Conservation (phyloP, 202 grass and related monocot species). For the Carex sylvatica region DNA sequence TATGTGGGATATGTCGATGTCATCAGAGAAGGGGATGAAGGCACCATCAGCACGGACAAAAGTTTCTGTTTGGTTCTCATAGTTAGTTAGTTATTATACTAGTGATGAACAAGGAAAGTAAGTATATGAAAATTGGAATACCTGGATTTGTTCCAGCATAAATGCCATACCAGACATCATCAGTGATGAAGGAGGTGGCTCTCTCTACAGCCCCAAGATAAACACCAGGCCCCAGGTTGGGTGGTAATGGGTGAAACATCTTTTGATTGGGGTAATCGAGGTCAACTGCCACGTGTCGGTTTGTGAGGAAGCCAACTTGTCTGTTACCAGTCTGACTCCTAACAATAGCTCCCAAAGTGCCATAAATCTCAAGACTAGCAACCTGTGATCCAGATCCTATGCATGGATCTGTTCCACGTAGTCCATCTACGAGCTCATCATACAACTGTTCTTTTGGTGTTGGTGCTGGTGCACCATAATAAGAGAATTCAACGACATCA, state of each 20-base stretch:
- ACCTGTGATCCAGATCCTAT: constrained; percentile 86
- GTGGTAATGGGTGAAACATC: constrained; percentile 64
- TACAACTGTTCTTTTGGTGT: constrained; percentile 86
- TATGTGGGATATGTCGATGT: constrained; percentile 52
- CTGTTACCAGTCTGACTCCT: constrained; percentile 78
- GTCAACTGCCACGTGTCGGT: constrained; percentile 76
- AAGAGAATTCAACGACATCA: constrained; percentile 87
- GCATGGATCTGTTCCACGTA: constrained; percentile 71
- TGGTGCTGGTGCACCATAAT: constrained; percentile 79
- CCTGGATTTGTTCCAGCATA: constrained; percentile 83
- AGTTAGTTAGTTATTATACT: too few relatives aligned
- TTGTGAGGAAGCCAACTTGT: constrained; percentile 82
- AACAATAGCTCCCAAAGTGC: constrained; percentile 76
- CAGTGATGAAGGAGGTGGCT: constrained; percentile 83
- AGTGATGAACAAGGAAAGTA: too few relatives aligned
- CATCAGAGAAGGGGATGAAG: constrained; percentile 67
- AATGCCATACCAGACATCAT: constrained; percentile 89
- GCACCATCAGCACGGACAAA: constrained; percentile 78
- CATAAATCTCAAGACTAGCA: constrained; percentile 80
- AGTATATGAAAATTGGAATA: constrained; percentile 5
- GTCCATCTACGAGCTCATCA: constrained; percentile 66
- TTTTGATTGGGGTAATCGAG: constrained; percentile 87
- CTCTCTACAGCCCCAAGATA: constrained; percentile 80
- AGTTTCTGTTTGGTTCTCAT: constrained; percentile 32
- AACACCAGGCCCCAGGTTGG: constrained; percentile 84